A percentile compares a stretch with the other conserved stretches of the same genome.
Evolutionary conservation across 192 early-diverging fungal genomes (phyloP).

Genomic region (Fimicolochytrium jonesii): DNA sequence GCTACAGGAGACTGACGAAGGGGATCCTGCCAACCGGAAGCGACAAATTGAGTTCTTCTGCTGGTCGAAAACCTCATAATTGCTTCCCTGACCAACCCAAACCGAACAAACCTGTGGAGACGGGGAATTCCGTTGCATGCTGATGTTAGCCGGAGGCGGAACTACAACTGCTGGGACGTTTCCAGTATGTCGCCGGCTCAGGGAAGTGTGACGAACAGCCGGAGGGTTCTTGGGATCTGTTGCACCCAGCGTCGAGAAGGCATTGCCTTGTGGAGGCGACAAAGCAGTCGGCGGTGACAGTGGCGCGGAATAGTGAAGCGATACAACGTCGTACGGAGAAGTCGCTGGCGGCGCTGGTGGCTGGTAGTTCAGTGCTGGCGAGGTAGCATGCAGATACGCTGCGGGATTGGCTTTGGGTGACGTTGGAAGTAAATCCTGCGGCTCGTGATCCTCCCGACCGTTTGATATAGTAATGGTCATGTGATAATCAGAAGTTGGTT

Average conservation of each 20-base stretch:
- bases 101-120: background rate
- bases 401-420: background rate
- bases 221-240: background rate
- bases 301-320: no score
- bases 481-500: background rate
- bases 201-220: background rate
- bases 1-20: background rate
- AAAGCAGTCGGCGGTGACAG: no score
- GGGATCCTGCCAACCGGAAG: background rate
- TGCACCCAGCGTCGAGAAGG: background rate
- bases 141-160: no score
- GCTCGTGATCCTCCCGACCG: background rate
- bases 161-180: background rate
- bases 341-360: background rate
- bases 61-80: background rate
- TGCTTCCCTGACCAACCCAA: background rate
- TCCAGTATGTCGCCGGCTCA: background rate
- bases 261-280: background rate
- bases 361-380: slow-evolving; percentile 7
- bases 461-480: slow-evolving; percentile 2
- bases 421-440: background rate
- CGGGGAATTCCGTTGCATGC: no score
- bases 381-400: slow-evolving; percentile 19
- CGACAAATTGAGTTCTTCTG: background rate
- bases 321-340: no score